Conservation (phyloP, 2,329 filamentous ascomycete genomes). For the Orbilia quercus region DNA sequence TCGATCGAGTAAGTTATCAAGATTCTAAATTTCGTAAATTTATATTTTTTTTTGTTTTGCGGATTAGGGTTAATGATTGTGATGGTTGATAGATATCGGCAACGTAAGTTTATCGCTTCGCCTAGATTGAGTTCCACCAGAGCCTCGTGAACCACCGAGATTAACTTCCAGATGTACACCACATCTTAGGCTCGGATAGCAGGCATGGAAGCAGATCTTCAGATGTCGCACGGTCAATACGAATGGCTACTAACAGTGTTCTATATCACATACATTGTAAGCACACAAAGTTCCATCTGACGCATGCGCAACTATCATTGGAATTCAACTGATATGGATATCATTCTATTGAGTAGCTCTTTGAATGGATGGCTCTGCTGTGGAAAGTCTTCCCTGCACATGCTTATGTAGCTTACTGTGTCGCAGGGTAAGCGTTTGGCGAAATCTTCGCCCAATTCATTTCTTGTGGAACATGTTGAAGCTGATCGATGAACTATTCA, state of each 20-base stretch:
- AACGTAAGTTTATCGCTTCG: conserved; percentile 57
- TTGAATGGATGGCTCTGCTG: conserved; percentile 74
- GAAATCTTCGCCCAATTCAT: background rate
- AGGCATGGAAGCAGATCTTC: conserved; percentile 72
- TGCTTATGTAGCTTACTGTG: conserved; percentile 66
- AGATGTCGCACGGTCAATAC: conserved; percentile 68
- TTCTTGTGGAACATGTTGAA: conserved; percentile 1
- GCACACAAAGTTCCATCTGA: conserved; percentile 7
- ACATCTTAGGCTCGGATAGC: conserved; percentile 68
- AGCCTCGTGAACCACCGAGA: background rate
- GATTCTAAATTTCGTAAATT: background rate
- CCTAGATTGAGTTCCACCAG: conserved; percentile 24
- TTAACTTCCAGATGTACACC: background rate
- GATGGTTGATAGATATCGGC: conserved; percentile 58
- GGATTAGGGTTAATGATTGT: conserved; percentile 19
- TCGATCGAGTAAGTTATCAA: conserved; percentile 75
- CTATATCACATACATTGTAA: conserved; percentile 71
- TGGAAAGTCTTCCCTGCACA: conserved; percentile 73
- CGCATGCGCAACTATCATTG: background rate
- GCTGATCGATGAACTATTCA: conserved; percentile 54
- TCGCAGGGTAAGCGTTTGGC: conserved; percentile 58
- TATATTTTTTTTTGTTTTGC: conserved; percentile 1
- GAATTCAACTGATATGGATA: conserved; percentile 4
- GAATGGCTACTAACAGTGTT: conserved; percentile 73
- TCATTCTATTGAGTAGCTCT: conserved; percentile 60